Evolutionary conservation across 2,329 filamentous ascomycete genomes (phyloP).

Genomic region (Chlorencoelia australis): DNA sequence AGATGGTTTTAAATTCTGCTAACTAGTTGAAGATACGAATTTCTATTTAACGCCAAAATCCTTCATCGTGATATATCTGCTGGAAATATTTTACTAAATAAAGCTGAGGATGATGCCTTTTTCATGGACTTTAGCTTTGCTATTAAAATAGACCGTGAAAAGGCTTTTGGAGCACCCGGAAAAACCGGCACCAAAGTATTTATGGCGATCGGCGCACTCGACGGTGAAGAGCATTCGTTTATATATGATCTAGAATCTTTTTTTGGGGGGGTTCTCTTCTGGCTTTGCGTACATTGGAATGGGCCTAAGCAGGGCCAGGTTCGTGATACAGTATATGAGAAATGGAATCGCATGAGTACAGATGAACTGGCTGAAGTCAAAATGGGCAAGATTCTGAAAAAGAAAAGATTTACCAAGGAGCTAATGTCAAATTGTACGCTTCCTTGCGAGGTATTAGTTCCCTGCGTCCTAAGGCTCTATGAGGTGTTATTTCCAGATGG

Average conservation of each 20-base stretch:
- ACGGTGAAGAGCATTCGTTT: conserved; percentile 25
- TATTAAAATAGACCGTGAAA: conserved; percentile 15
- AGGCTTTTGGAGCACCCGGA: conserved; percentile 17
- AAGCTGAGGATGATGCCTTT: conserved; percentile 19
- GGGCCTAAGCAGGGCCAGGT: background rate
- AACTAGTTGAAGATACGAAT: too few relatives aligned
- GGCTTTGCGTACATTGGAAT: conserved; percentile 5
- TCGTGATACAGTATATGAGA: background rate
- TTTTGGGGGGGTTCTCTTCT: conserved; percentile 18
- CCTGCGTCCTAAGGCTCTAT: too few relatives aligned
- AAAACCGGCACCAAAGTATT: conserved; percentile 27
- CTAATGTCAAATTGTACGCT: too few relatives aligned
- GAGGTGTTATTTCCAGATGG: too few relatives aligned
- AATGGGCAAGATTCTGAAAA: too few relatives aligned
- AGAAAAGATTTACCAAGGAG: too few relatives aligned
- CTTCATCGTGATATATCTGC: conserved; percentile 30
- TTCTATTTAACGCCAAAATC: conserved; percentile 26
- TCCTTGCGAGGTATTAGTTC: too few relatives aligned
- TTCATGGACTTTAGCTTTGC: conserved; percentile 31
- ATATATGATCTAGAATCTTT: conserved; percentile 27
- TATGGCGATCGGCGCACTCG: conserved; percentile 30
- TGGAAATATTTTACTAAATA: conserved; percentile 29
- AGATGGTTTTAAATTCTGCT: too few relatives aligned
- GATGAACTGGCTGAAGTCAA: too few relatives aligned
- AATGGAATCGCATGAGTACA: too few relatives aligned